A percentile compares a stretch with the other conserved stretches of the same genome.
These are phyloP conservation scores for Lachancea cidri DNA, from an alignment of 805 yeast genomes.

Conservation along the genomic window DNA sequence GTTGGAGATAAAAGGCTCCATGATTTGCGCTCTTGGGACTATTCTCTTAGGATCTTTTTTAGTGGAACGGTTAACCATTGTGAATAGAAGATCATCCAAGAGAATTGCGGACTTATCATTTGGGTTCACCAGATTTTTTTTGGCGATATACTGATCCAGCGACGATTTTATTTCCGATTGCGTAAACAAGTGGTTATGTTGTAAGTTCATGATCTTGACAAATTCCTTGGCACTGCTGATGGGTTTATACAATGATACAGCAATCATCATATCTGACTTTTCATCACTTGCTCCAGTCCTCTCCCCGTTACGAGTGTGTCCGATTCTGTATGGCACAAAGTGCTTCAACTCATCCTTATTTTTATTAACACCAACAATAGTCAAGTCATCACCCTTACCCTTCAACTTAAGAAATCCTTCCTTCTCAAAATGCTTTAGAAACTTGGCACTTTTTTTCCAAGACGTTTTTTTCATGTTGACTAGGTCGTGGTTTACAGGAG, in stretches of 20 bases:
- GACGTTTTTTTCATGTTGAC: slow-evolving; percentile 72
- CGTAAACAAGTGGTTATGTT: slow-evolving; percentile 40
- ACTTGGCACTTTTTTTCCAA: slow-evolving; percentile 87
- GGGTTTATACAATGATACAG: slow-evolving; percentile 51
- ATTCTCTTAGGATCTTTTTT: slow-evolving; percentile 33
- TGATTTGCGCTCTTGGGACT: slow-evolving; percentile 41
- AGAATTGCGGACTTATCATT: slow-evolving; percentile 49
- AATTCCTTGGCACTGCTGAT: slow-evolving; percentile 43
- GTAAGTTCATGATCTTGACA: slow-evolving; percentile 39
- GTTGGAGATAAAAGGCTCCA: slow-evolving; percentile 38
- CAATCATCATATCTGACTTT: slow-evolving; percentile 26
- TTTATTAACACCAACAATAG: slow-evolving; percentile 47
- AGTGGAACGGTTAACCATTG: slow-evolving; percentile 25
- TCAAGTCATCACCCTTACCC: slow-evolving; percentile 80
- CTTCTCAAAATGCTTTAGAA: slow-evolving; percentile 82
- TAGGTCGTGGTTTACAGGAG: slow-evolving; percentile 49
- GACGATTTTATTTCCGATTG: slow-evolving; percentile 49
- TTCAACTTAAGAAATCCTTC: slow-evolving; percentile 60
- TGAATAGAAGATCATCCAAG: slow-evolving; percentile 50
- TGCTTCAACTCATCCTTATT: slow-evolving; percentile 45
- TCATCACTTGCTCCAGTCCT: slow-evolving; percentile 13
- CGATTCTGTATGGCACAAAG: slow-evolving; percentile 60
- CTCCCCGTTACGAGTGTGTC: slow-evolving; percentile 16
- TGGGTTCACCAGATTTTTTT: slow-evolving; percentile 45
- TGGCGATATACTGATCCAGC: slow-evolving; percentile 51